phyloP scores from a whole-genome alignment of 2,329 filamentous ascomycete species.

The Phialemoniopsis sp. region DNA sequence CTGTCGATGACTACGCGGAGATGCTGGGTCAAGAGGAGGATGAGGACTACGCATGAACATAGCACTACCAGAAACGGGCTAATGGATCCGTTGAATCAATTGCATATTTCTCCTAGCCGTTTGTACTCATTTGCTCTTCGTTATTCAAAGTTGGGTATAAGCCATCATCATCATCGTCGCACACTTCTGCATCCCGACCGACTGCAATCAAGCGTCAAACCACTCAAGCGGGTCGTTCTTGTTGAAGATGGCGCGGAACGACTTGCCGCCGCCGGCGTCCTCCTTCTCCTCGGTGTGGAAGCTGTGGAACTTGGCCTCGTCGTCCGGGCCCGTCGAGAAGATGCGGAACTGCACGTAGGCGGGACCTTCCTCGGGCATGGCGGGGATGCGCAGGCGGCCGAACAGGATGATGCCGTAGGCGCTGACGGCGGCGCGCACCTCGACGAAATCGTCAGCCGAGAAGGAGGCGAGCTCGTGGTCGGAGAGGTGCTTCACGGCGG shows the following conservation, averaged over 20 bases:
- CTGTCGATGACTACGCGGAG: constrained; percentile 87
- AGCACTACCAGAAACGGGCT: background rate
- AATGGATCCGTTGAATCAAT: too few relatives aligned
- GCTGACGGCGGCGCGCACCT: constrained; percentile 37
- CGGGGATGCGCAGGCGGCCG: constrained; percentile 43
- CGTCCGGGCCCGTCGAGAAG: constrained; percentile 35
- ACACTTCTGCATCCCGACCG: background rate
- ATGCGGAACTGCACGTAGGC: constrained; percentile 44
- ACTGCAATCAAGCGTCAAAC: constrained; percentile 41
- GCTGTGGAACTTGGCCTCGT: constrained; percentile 36
- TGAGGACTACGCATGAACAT: constrained; percentile 14
- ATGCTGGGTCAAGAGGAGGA: constrained; percentile 72
- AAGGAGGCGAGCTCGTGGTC: constrained; percentile 32
- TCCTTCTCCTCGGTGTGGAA: constrained; percentile 43
- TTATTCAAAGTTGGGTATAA: background rate
- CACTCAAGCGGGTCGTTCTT: constrained; percentile 44
- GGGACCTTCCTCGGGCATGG: constrained; percentile 21
- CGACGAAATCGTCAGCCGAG: constrained; percentile 31
- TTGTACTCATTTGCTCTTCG: background rate
- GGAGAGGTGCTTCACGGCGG: constrained; percentile 33
- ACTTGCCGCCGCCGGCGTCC: constrained; percentile 32
- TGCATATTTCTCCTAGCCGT: too few relatives aligned
- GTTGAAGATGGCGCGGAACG: constrained; percentile 40
- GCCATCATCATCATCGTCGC: background rate
- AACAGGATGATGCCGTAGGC: constrained; percentile 46